Base-by-base conservation (phyloP, 495 filamentous ascomycete species). In the Saxophila tyrrhenica region DNA sequence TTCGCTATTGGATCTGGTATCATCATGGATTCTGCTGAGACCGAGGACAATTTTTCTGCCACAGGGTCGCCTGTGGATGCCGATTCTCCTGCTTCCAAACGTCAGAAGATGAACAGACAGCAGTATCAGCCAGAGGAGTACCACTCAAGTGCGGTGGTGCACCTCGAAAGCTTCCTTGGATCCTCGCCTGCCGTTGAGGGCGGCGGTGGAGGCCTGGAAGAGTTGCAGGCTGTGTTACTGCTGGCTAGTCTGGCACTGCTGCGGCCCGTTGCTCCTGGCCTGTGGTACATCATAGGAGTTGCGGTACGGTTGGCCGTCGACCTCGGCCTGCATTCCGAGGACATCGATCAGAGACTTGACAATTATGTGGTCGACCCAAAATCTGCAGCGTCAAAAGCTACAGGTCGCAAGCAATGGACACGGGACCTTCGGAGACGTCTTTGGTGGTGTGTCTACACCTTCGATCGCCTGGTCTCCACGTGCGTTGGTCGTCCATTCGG, bases 251-350 rank as follows among this genome's bases (percentile, higher is more conserved):
- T 96, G 74, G 91, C 91, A 1, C 70, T 97, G 39, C 74, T 97
- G 57, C 76, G 91, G 58, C 91, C 91, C 1, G 87, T 97, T 46
- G 87, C 91, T 2, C 91, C 91, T 0, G 91, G 91, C 43, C 70
- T 97, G 24, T 97, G 91, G 91, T 97, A 97, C 66, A 97, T 97
- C 50, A 84, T 94, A 48, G 91, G 91, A 13, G 89, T 95, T 25
- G 91, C 91, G 1, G 84, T 90, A 57, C 83, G 91, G 56, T 65
- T 96, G 32, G 91, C 86, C 11, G 87, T 96, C 42, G 91, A 97
- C 65, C 75, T 96, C 19, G 92, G 91, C 29, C 73, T 97, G 41
- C 89, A 97, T 67, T 90, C 89, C 61, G 91, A 97, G 65, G 91
- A 95, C 61, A 85, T 86, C 11, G 80, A 84, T 25, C 53, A 78